Conservation (phyloP, 345 rosid species). For the Aurinia saxatilis region DNA sequence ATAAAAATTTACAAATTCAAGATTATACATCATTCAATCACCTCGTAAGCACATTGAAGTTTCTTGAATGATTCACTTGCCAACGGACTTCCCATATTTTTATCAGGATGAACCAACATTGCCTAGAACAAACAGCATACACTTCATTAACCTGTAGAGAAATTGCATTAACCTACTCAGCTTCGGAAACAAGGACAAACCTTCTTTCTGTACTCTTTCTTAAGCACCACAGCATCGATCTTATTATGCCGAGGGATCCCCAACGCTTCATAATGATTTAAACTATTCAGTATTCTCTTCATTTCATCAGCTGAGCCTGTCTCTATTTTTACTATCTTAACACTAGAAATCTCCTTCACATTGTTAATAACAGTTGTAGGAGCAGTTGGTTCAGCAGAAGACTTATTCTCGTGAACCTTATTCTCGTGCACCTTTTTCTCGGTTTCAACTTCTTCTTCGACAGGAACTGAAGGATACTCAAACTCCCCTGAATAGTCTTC, state of each 20-base stretch:
- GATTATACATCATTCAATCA: slow-evolving; percentile 13
- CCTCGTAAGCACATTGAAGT: slow-evolving; percentile 98
- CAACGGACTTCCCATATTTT: slow-evolving; percentile 85
- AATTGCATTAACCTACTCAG: neutral
- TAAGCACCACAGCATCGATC: slow-evolving; percentile 53
- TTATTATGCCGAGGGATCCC: slow-evolving; percentile 67
- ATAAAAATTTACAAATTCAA: neutral
- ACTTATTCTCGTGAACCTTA: slow-evolving; percentile 53
- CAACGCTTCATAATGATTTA: slow-evolving; percentile 77
- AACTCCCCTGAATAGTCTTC: slow-evolving; percentile 59
- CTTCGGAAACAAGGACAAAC: slow-evolving; percentile 27
- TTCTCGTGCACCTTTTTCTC: slow-evolving; percentile 35
- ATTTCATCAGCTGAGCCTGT: slow-evolving; percentile 64
- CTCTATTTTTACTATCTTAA: slow-evolving; percentile 49
- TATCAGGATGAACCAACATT: slow-evolving; percentile 99
- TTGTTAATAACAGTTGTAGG: slow-evolving; percentile 40
- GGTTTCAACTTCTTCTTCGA: slow-evolving; percentile 41
- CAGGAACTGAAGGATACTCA: slow-evolving; percentile 46
- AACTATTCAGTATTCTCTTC: slow-evolving; percentile 70
- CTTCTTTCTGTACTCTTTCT: slow-evolving; percentile 89
- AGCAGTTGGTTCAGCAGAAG: slow-evolving; percentile 49
- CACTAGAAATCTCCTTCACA: slow-evolving; percentile 40
- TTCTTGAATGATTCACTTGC: slow-evolving; percentile 99
- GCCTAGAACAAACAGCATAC: slow-evolving; percentile 46
- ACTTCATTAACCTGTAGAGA: neutral